A percentile compares a stretch with the other conserved stretches of the same genome.
These are phyloP conservation scores for Macrocybe sp. DNA, from an alignment of 1,284 basidiomycete species.

Conservation along the genomic window DNA sequence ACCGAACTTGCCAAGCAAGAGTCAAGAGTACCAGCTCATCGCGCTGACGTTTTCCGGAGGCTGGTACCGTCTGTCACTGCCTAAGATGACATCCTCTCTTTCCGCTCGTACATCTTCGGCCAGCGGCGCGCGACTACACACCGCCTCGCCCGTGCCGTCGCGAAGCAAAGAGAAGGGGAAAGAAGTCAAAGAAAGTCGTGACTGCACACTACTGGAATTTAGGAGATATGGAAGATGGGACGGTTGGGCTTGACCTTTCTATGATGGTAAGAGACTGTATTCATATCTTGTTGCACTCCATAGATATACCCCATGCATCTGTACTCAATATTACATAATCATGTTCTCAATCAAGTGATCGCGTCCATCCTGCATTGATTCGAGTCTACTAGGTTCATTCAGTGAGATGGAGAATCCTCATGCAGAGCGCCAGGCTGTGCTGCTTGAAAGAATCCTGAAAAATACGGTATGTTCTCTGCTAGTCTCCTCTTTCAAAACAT, in stretches of 20 bases:
- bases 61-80: constrained; percentile 87
- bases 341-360: too few relatives aligned
- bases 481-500: constrained; percentile 2
- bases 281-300: constrained; percentile 3
- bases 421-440: constrained; percentile 84
- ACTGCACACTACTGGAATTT: constrained; percentile 71
- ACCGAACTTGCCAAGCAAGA: constrained; percentile 21
- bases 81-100: constrained; percentile 28
- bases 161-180: constrained; percentile 49
- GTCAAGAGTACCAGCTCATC: constrained; percentile 69
- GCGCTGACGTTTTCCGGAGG: constrained; percentile 86
- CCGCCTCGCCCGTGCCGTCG: constrained; percentile 32
- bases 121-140: constrained; percentile 36
- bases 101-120: constrained; percentile 19
- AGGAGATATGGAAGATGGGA: constrained; percentile 80
- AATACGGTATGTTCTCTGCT: constrained; percentile 57
- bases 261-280: constrained; percentile 7
- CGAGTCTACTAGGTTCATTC: too few relatives aligned
- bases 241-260: constrained; percentile 61
- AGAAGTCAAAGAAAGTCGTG: constrained; percentile 54
- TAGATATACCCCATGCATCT: constrained; percentile 1
- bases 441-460: constrained; percentile 87
- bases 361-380: background rate
- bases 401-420: constrained; percentile 82
- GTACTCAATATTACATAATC: too few relatives aligned